These are phyloP conservation scores for Neurospora sp. DNA, from an alignment of 495 filamentous ascomycete species.

Conservation along the genomic window DNA sequence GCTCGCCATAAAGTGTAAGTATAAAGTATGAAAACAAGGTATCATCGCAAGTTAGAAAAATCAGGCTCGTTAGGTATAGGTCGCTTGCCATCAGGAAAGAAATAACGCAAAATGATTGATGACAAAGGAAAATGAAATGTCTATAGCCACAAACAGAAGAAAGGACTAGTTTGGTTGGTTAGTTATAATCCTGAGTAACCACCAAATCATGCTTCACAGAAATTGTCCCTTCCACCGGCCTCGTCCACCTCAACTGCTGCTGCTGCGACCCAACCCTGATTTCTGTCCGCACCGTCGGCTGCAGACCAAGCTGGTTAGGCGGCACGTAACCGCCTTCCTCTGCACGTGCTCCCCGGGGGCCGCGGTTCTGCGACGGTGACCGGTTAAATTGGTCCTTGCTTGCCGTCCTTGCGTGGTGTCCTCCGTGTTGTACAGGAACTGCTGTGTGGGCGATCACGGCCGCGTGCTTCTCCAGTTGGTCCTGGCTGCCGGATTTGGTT, in stretches of 20 bases:
- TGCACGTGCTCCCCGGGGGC: neutral
- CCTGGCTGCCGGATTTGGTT: conserved; percentile 14
- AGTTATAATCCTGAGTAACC: neutral
- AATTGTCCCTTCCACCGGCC: neutral
- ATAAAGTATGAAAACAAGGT: neutral
- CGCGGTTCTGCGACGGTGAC: neutral
- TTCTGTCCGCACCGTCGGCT: conserved; percentile 16
- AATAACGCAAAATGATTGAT: neutral
- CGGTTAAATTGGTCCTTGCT: neutral
- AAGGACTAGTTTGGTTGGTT: neutral
- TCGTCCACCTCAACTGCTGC: neutral
- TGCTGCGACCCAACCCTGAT: conserved; percentile 6
- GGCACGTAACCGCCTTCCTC: neutral
- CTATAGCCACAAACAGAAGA: neutral
- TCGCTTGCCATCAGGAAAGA: neutral
- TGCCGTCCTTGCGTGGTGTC: neutral
- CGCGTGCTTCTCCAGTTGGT: conserved; percentile 1
- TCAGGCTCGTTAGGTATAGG: neutral
- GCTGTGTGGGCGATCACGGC: neutral
- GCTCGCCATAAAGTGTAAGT: neutral
- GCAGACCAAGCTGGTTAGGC: conserved; percentile 6
- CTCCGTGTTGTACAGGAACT: neutral
- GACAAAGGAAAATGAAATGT: neutral
- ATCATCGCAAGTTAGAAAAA: neutral
- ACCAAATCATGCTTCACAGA: neutral